These are phyloP conservation scores for Papiliotrema terrestris DNA, from an alignment of 1,284 basidiomycete genomes.

Conservation along the genomic window DNA sequence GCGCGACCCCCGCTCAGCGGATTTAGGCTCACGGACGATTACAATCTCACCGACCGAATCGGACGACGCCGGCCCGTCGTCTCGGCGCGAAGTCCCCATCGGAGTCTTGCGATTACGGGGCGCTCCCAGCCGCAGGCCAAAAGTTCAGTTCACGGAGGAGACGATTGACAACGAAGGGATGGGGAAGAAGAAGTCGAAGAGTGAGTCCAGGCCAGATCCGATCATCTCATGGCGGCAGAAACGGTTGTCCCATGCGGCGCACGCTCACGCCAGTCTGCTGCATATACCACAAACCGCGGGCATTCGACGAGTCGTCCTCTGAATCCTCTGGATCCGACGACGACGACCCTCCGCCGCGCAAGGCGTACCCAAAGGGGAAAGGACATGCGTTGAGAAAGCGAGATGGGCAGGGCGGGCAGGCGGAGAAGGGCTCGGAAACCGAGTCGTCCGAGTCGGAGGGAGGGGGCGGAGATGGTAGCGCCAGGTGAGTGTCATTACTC, in stretches of 20 bases:
- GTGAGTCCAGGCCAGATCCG: slow-evolving; percentile 39
- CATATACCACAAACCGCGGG: slow-evolving; percentile 52
- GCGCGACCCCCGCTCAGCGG: slow-evolving; percentile 5
- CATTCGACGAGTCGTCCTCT: slow-evolving; percentile 49
- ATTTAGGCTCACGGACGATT: slow-evolving; percentile 30
- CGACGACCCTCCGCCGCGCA: slow-evolving; percentile 13
- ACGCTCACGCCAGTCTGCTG: slow-evolving; percentile 48
- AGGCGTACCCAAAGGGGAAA: slow-evolving; percentile 1
- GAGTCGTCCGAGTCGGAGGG: slow-evolving; percentile 31
- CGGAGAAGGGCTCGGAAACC: slow-evolving; percentile 8
- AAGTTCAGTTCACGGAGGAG: slow-evolving; percentile 49
- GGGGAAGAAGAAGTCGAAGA: slow-evolving; percentile 53
- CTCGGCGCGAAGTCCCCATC: slow-evolving; percentile 1
- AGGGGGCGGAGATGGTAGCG: slow-evolving; percentile 31
- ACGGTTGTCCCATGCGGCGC: background rate
- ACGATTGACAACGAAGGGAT: slow-evolving; percentile 53
- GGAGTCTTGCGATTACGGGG: slow-evolving; percentile 47
- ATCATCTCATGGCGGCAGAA: too few species aligned
- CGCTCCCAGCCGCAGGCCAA: slow-evolving; percentile 29
- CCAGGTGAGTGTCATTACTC: slow-evolving; percentile 18
- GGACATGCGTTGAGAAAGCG: slow-evolving; percentile 5
- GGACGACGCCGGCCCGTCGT: slow-evolving; percentile 10
- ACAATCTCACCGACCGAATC: slow-evolving; percentile 16
- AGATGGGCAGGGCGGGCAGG: slow-evolving; percentile 7
- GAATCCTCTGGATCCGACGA: slow-evolving; percentile 46